Conservation (phyloP, 129 eudicot genomes). For the Scalesia atractyloides region DNA sequence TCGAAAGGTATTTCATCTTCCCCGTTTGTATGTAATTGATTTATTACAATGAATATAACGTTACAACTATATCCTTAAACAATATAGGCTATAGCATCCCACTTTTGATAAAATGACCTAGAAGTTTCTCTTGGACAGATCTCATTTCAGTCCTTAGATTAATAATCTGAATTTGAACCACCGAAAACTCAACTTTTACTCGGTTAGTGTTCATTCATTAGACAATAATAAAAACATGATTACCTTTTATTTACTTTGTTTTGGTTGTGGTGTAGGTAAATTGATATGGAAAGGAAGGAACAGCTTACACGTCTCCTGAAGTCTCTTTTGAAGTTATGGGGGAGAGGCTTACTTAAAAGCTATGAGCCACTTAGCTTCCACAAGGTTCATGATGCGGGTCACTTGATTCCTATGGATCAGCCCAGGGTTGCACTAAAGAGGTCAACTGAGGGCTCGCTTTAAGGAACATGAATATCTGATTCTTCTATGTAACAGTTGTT, state of each 20-base stretch:
- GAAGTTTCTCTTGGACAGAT: too few relatives aligned
- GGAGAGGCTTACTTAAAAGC: conserved; percentile 61
- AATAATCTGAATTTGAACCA: too few relatives aligned
- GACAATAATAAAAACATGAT: background rate
- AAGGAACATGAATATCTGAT: conserved; percentile 10
- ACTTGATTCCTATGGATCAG: conserved; percentile 87
- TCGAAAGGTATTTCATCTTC: too few relatives aligned
- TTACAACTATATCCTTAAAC: too few relatives aligned
- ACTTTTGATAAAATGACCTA: too few relatives aligned
- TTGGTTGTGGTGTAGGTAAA: conserved; percentile 49
- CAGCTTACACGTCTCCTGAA: conserved; percentile 46
- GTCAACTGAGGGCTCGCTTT: conserved; percentile 45
- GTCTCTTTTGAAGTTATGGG: conserved; percentile 56
- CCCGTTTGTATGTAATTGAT: too few relatives aligned
- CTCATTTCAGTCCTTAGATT: too few relatives aligned
- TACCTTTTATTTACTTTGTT: background rate
- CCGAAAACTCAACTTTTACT: conserved; percentile 12
- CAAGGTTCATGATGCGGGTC: conserved; percentile 68
- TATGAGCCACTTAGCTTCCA: conserved; percentile 68
- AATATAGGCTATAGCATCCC: too few relatives aligned
- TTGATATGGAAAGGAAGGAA: conserved; percentile 82
- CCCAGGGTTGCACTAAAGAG: conserved; percentile 63
- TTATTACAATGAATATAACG: too few relatives aligned
- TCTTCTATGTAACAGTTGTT: background rate
- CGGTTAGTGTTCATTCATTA: conserved; percentile 42